These are phyloP conservation scores for Cryptococcus floricola DNA, from an alignment of 1,284 basidiomycete species.

Conservation along the genomic window DNA sequence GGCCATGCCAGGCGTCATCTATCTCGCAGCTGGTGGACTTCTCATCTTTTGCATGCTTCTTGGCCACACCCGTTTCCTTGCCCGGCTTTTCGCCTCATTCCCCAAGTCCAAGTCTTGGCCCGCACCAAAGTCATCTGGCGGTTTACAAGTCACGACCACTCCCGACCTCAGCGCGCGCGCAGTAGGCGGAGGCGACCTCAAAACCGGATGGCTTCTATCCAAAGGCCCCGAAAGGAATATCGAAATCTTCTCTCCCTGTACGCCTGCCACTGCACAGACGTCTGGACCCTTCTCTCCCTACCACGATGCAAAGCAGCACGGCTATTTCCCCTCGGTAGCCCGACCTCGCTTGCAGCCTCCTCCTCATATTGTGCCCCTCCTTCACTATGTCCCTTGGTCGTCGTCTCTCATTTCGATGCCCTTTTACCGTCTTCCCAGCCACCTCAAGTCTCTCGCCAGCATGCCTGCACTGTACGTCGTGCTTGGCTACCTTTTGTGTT, in stretches of 20 bases:
- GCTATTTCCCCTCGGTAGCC: neutral
- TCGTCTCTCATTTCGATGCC: conserved; percentile 27
- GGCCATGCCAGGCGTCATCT: conserved; percentile 26
- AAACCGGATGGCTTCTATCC: conserved; percentile 30
- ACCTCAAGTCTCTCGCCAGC: conserved; percentile 26
- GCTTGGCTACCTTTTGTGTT: conserved; percentile 29
- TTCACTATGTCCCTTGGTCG: conserved; percentile 23
- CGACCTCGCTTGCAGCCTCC: conserved; percentile 24
- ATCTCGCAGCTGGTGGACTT: conserved; percentile 26
- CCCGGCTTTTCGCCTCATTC: conserved; percentile 38
- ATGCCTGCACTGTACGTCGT: conserved; percentile 28
- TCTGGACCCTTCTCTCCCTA: neutral
- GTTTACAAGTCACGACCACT: too few species aligned
- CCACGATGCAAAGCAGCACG: neutral
- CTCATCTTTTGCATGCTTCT: conserved; percentile 32
- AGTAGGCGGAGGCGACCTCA: conserved; percentile 32
- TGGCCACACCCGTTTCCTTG: conserved; percentile 42
- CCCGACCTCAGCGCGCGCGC: neutral
- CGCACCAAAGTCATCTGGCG: too few species aligned
- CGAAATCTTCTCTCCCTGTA: neutral
- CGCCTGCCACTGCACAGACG: neutral
- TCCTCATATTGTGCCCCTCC: conserved; percentile 27
- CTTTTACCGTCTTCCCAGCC: conserved; percentile 20
- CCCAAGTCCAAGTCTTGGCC: neutral
- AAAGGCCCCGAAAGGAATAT: neutral